phyloP scores from a whole-genome alignment of 768 basidiomycete genomes.

The Podaxis rugospora region DNA sequence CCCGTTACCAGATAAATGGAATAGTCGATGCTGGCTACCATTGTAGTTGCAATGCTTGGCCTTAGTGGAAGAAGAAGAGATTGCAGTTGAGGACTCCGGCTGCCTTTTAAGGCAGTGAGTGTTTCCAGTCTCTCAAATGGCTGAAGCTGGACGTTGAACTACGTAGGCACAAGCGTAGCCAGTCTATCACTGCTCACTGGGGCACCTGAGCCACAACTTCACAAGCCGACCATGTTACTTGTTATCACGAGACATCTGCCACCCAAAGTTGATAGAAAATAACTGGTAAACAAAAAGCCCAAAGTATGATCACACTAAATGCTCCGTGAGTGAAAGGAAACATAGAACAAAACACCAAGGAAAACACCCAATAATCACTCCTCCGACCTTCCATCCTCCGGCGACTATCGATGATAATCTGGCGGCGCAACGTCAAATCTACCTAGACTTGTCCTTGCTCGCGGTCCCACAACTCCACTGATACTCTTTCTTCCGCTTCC shows the following conservation, averaged over 20 bases:
- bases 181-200: no score
- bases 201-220: no score
- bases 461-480: not conserved
- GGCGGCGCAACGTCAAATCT: not conserved
- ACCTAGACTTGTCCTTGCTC: not conserved
- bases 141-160: no score
- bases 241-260: no score
- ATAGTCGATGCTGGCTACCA: slow-evolving; percentile 42
- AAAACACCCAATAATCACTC: not conserved
- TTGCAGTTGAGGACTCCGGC: not conserved
- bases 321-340: not conserved
- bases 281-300: no score
- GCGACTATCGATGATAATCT: not conserved
- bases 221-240: no score
- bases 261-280: no score
- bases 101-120: no score
- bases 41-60: not conserved
- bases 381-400: not conserved
- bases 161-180: no score
- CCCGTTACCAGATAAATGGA: slow-evolving; percentile 88
- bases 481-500: not conserved
- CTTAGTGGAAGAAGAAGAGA: not conserved
- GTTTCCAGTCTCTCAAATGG: no score
- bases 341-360: not conserved
- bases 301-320: no score